Evolutionary conservation across 768 basidiomycete species (phyloP).

Genomic region (Auricularia cornea): DNA sequence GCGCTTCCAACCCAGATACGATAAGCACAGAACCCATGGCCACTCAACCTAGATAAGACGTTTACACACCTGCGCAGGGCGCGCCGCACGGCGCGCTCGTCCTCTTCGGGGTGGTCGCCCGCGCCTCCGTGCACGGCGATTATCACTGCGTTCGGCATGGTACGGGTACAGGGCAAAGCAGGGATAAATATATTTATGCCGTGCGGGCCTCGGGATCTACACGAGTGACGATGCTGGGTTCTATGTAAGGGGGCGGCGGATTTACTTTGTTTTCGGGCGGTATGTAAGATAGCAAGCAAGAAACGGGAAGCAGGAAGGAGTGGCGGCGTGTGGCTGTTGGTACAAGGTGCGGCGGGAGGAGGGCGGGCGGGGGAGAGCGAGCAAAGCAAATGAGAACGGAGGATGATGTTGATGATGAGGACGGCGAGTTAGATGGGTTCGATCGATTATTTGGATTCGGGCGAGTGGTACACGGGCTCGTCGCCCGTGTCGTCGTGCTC

Average conservation of each 20-base stretch:
- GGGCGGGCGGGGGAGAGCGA: neutral
- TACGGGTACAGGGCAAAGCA: too few relatives aligned
- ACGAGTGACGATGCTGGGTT: neutral
- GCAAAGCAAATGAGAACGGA: neutral
- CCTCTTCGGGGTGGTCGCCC: conserved; percentile 44
- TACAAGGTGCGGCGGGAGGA: neutral
- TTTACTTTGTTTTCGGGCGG: too few relatives aligned
- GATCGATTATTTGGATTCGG: neutral
- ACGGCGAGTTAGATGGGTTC: too few relatives aligned
- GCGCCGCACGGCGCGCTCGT: conserved; percentile 45
- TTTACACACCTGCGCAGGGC: conserved; percentile 42
- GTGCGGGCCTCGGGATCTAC: too few relatives aligned
- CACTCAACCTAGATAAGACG: too few relatives aligned
- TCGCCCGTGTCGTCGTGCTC: neutral
- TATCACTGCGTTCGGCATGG: conserved; percentile 18
- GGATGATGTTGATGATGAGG: too few relatives aligned
- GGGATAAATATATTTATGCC: too few relatives aligned
- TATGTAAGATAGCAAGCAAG: neutral
- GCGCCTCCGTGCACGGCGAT: conserved; percentile 70
- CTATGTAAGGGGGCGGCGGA: too few relatives aligned
- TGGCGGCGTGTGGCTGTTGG: neutral
- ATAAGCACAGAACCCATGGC: neutral
- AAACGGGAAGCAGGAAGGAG: neutral
- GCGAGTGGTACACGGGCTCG: neutral
- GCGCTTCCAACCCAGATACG: conserved; percentile 36